phyloP scores from a whole-genome alignment of 2,329 filamentous ascomycete species.

The Karstenula rhodostoma region DNA sequence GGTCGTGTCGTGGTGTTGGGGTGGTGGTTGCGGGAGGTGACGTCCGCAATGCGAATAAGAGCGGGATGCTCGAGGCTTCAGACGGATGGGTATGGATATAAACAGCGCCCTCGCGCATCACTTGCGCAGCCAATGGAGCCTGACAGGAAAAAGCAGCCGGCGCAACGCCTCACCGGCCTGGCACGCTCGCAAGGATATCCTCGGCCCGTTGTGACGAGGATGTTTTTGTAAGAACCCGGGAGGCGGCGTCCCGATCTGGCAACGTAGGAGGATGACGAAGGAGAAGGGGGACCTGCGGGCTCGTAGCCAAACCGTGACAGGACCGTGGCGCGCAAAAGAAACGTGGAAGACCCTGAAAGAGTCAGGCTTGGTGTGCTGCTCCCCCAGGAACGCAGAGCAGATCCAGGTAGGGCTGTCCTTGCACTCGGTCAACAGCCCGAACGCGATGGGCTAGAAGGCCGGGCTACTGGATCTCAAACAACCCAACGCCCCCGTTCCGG shows the following conservation, averaged over 20 bases:
- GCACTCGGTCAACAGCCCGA: slow-evolving; percentile 40
- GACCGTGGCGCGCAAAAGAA: slow-evolving; percentile 40
- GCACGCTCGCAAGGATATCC: slow-evolving; percentile 46
- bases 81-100: slow-evolving; percentile 49
- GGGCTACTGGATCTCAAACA: slow-evolving; percentile 46
- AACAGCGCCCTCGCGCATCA: slow-evolving; percentile 46
- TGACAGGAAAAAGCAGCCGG: slow-evolving; percentile 43
- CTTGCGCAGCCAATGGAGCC: slow-evolving; percentile 48
- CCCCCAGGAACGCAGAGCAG: slow-evolving; percentile 38
- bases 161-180: slow-evolving; percentile 46
- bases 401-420: slow-evolving; percentile 48
- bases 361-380: slow-evolving; percentile 37
- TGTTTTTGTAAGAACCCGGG: slow-evolving; percentile 43
- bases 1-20: slow-evolving; percentile 11
- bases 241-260: slow-evolving; percentile 46
- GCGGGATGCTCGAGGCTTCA: slow-evolving; percentile 38
- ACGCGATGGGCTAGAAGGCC: slow-evolving; percentile 33
- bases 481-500: slow-evolving; percentile 42
- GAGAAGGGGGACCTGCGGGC: slow-evolving; percentile 35
- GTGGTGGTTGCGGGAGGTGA: slow-evolving; percentile 31
- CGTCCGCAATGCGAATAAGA: slow-evolving; percentile 33
- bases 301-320: slow-evolving; percentile 43
- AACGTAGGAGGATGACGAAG: slow-evolving; percentile 45
- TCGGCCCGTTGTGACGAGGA: slow-evolving; percentile 47
- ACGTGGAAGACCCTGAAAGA: slow-evolving; percentile 44